phyloP scores from a whole-genome alignment of 345 rosid species.

The Eucalyptus tenuipes region DNA sequence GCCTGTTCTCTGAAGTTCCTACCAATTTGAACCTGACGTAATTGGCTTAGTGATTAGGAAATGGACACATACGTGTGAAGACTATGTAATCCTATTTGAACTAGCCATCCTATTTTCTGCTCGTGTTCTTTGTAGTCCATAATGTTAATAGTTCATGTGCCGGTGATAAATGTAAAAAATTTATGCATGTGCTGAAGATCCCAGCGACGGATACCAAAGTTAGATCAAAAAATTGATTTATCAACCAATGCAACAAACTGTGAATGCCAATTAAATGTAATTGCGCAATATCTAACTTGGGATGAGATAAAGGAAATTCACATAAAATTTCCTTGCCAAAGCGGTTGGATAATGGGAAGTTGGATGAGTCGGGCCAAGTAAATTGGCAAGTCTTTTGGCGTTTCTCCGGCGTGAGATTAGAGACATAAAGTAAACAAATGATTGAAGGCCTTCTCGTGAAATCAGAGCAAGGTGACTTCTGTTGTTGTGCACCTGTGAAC shows the following conservation, averaged over 20 bases:
- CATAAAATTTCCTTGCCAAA: background rate
- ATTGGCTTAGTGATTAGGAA: background rate
- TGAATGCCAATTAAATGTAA: background rate
- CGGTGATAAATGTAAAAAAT: background rate
- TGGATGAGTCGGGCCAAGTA: background rate
- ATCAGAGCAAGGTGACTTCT: background rate
- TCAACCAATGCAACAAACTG: background rate
- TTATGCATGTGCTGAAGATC: background rate
- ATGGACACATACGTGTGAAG: background rate
- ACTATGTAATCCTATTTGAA: background rate
- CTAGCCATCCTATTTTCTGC: background rate
- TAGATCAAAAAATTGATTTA: background rate
- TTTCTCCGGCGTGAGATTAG: background rate
- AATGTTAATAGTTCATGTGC: background rate
- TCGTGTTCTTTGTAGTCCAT: background rate
- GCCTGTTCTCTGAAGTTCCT: background rate
- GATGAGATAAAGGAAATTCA: background rate
- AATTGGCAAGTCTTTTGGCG: background rate
- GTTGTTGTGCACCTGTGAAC: background rate
- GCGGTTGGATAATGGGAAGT: background rate
- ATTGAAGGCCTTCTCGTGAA: background rate
- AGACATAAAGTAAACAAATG: background rate
- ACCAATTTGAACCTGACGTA: background rate
- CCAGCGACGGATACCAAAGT: fast-evolving
- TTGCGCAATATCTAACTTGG: background rate